Base-by-base conservation (phyloP, 805 yeast species). In the Saccharomycopsis fermentans region DNA sequence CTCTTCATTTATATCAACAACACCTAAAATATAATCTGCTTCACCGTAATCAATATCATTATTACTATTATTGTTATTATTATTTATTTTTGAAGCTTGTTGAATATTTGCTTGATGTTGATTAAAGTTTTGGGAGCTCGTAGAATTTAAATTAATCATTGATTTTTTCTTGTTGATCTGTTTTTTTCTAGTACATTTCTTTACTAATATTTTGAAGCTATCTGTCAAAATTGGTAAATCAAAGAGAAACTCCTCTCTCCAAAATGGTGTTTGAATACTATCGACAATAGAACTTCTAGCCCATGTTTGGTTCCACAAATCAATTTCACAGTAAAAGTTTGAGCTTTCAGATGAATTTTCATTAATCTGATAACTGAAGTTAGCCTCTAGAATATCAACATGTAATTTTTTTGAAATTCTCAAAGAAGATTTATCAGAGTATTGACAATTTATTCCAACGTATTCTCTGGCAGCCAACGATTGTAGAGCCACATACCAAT, bases 211-310 rank as follows among this genome's bases (percentile, higher is more conserved):
- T 63, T 74, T 80, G 63, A 82, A 74, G 16, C 27, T 51, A 65
- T 76, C 80, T 2, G 83, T 81, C 52, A 76, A 61, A 6, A 73
- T 57, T 9, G 87, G 85, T 48, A 84, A 72, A 55, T 83, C 81
- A n/a, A 86, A 72, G 1, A 77, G 71, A 66, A 87, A 86, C 52
- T 77, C 81, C 66, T 91, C 96, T 66, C 90, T 81, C 94, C 96
- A 91, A 67, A 88, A 88, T 1, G 96, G 91, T 57, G 77, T 76
- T 0, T 69, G 63, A 2, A 69, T 59, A 52, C 78, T 73, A 39
- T 74, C 72, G 0, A 84, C 84, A 6, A 81, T 74, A 1, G 90
- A 84, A 0, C 97, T 88, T 63, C 90, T 74, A 40, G 87, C 88
- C 89, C 92, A 86, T 0, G 86, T 81, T 53, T 81, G 75, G 19